Conservation (phyloP, 768 basidiomycete genomes). For the Clitopilus hobsonii region DNA sequence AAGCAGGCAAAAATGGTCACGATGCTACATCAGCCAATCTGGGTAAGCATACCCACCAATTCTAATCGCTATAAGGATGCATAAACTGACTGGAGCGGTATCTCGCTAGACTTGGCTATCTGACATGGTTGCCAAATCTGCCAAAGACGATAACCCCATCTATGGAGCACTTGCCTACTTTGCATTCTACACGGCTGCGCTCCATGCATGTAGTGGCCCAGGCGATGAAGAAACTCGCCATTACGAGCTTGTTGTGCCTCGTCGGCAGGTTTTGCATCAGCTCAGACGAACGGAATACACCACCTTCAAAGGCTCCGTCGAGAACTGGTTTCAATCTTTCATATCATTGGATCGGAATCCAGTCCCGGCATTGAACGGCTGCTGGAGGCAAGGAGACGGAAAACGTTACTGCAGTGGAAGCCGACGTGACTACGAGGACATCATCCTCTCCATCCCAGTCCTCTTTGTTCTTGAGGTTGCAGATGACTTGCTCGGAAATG, state of each 20-base stretch:
- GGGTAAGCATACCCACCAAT: not conserved
- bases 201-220: no score
- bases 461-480: not conserved
- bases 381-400: not conserved
- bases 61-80: no score
- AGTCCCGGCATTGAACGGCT: not conserved
- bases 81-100: no score
- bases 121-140: no score
- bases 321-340: not conserved
- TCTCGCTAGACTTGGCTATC: no score
- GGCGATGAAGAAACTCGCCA: no score
- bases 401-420: not conserved
- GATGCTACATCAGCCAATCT: not conserved
- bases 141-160: no score
- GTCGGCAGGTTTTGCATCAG: not conserved
- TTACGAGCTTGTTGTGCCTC: not conserved
- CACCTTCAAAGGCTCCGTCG: not conserved
- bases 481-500: not conserved
- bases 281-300: not conserved
- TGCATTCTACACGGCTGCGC: no score
- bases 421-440: not conserved
- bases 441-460: not conserved
- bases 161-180: no score
- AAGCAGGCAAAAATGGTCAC: no score
- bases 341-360: not conserved